Evolutionary conservation across 2,329 filamentous ascomycete species (phyloP), one percentile per base, ranked within the genome.

Genomic region (Curvularia hawaiiensis): DNA sequence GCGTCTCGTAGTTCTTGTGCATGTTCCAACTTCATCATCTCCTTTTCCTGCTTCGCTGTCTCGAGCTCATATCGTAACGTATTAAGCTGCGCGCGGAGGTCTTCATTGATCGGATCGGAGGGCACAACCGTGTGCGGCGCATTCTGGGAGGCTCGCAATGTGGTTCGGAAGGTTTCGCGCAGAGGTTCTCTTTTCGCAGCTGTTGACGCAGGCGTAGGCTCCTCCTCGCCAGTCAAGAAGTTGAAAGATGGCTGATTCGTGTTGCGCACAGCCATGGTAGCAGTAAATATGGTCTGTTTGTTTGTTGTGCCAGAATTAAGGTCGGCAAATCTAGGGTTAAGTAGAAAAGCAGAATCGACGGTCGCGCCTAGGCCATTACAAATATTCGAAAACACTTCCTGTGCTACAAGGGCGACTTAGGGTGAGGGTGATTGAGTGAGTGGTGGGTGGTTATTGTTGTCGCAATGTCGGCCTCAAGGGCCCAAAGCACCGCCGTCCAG

Each of bases 81-180:
- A 60, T 93, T 95, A 41, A 98, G 82, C 76, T 97, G 92, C 2
- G 94, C 91, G 71, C 94, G 93, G 26, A 98, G 83, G 63, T 93
- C 89, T 70, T 98, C 93, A 58, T 85, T 88, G 65, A 75, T 72
- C 62, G 75, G 70, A 54, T 81, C 79, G 28, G 77, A 68, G 45
- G 76, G 63, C n/a, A 74, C 68, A 16, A 76, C 68, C 3, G 70
- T 73, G 52, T 75, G 73, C 61, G 69, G 68, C 55, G 64, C 75
- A 64, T 70, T 74, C 43, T 72, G 76, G 8, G 79, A 80, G 52
- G 79, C 76, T 52, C 79, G 77, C 53, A 81, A 65, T 16, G 72
- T 75, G 20, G 65, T 66, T 52, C 72, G 72, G 44, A 75, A 73
- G 0, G 78, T 79, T 59, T 81, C 78, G 56, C 79, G 76, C 52